Conservation (phyloP, 1,284 basidiomycete genomes). For the Hemileia vastatrix region DNA sequence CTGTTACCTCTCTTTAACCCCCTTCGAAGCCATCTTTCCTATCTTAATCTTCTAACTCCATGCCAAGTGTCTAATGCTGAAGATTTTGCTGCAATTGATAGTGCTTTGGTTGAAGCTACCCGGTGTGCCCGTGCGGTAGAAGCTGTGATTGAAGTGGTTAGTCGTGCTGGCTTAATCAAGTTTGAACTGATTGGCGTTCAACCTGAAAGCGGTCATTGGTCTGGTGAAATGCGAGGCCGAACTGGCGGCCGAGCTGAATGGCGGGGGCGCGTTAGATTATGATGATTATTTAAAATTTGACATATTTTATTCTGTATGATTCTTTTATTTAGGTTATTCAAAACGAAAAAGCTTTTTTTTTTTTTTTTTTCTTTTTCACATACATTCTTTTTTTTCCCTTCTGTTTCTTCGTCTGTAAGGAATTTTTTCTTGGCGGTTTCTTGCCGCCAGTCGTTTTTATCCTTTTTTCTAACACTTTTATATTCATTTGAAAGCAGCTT, state of each 20-base stretch:
- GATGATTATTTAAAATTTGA: too few relatives aligned
- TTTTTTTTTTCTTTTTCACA: too few relatives aligned
- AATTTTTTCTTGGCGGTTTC: too few relatives aligned
- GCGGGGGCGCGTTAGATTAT: constrained; percentile 2
- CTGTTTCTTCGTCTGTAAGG: too few relatives aligned
- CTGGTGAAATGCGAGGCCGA: constrained; percentile 7
- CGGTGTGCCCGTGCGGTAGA: constrained; percentile 13
- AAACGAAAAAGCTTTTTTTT: not conserved
- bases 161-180: constrained; percentile 8
- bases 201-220: not conserved
- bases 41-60: not conserved
- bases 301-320: not conserved
- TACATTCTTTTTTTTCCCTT: too few relatives aligned
- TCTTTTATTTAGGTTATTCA: not conserved
- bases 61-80: not conserved
- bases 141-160: constrained; percentile 14
- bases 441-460: too few relatives aligned
- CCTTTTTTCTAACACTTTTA: too few relatives aligned
- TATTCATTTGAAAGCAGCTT: too few relatives aligned
- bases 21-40: not conserved
- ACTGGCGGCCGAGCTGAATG: constrained; percentile 4
- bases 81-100: not conserved
- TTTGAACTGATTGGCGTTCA: constrained; percentile 13
- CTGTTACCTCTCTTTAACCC: constrained; percentile 11
- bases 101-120: not conserved